Percentiles rank a stretch among this genome's conserved stretches.
Conservation (phyloP, 139 green algal species). For the Picocystis salinarum region DNA sequence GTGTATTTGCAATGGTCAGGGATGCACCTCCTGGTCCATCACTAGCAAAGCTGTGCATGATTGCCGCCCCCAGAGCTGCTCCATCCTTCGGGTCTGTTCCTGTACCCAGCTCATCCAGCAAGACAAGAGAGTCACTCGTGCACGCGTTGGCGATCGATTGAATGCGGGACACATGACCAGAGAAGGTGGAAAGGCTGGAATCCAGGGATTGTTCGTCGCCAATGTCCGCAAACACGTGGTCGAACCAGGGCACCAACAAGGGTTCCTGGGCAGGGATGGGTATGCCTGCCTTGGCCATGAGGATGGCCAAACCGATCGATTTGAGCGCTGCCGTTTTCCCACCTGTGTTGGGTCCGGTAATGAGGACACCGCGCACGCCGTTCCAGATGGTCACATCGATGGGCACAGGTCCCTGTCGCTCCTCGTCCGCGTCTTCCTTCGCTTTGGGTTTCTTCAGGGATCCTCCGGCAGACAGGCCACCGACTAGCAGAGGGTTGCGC, state of each 20-base stretch:
- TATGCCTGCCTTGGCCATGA: conserved; percentile 5
- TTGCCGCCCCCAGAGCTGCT: conserved; percentile 7
- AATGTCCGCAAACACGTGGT: conserved; percentile 4
- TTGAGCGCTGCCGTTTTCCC: conserved; percentile 5
- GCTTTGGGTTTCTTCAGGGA: too few relatives aligned
- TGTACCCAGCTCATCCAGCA: conserved; percentile 14
- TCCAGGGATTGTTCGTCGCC: conserved; percentile 4
- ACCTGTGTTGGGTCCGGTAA: conserved; percentile 6
- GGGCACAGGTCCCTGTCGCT: neutral
- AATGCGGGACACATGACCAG: conserved; percentile 1
- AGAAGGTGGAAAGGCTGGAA: conserved; percentile 7
- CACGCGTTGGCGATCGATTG: neutral
- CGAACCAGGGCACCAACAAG: conserved; percentile 1
- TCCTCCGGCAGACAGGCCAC: too few relatives aligned
- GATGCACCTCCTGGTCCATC: conserved; percentile 1
- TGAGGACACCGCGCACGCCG: neutral
- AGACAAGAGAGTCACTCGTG: conserved; percentile 7
- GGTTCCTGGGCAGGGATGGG: neutral
- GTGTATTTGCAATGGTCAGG: conserved; percentile 25
- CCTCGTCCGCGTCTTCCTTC: neutral
- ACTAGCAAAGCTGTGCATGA: conserved; percentile 9
- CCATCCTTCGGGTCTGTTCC: conserved; percentile 13
- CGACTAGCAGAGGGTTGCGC: too few relatives aligned
- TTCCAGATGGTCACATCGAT: neutral
- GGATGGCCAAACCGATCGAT: neutral